Percentiles rank a stretch among this genome's conserved stretches.
These are phyloP conservation scores for Botryotinia globosa DNA, from an alignment of 2,329 filamentous ascomycete species.

Conservation along the genomic window DNA sequence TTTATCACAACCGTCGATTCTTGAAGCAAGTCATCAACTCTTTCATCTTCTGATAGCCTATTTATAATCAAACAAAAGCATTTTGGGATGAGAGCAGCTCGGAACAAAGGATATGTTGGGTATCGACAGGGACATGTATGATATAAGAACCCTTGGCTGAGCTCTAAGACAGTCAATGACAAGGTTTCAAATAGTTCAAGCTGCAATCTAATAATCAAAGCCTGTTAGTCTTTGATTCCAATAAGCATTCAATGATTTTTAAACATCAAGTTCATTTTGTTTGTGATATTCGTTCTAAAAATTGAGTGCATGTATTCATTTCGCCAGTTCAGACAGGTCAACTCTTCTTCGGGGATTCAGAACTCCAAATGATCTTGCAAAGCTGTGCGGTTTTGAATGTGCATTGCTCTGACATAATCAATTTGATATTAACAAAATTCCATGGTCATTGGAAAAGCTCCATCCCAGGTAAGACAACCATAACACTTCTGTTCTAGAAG, in stretches of 20 bases:
- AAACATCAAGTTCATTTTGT: too few species aligned
- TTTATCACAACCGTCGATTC: background rate
- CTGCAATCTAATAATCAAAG: background rate
- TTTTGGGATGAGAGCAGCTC: background rate
- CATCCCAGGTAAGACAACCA: too few species aligned
- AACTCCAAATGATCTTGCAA: too few species aligned
- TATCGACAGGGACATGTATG: background rate
- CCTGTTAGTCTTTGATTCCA: background rate
- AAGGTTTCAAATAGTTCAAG: background rate
- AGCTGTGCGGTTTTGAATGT: too few species aligned
- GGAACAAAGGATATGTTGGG: background rate
- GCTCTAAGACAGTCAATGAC: background rate
- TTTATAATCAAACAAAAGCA: background rate
- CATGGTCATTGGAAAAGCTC: too few species aligned
- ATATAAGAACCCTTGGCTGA: background rate
- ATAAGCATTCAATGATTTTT: background rate
- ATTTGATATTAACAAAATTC: too few species aligned
- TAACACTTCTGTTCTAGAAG: too few species aligned
- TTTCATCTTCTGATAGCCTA: too few species aligned
- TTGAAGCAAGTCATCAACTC: background rate
- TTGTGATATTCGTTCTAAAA: accelerated
- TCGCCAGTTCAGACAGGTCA: background rate
- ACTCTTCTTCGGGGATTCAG: too few species aligned
- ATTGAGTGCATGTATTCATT: background rate
- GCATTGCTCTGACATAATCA: too few species aligned